Evolutionary conservation across 768 basidiomycete species (phyloP), one percentile per base, ranked within the genome.

Genomic region (Daedaleopsis nitida): DNA sequence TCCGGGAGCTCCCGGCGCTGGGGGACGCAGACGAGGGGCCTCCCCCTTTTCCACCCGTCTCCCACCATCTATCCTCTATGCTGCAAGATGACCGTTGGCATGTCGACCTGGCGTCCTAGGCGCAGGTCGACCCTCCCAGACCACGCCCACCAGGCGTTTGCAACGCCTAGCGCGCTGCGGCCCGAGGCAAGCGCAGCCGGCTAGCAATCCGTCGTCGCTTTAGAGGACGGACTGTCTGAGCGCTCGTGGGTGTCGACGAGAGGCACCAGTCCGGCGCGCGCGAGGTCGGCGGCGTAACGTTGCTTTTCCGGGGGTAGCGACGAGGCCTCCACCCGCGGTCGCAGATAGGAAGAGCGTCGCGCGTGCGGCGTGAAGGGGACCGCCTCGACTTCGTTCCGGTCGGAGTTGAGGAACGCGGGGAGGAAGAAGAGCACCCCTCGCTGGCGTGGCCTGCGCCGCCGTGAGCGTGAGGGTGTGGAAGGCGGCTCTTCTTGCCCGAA

Each of bases 341-440:
- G 56, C 34, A 74, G 70, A 49, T 67, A 65, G 35, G 73, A 52
- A 13, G 74, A 72, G 35, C 70, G 65, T 19, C 68, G 60, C 23
- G 61, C 66, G 57, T 58, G 67, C 19, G 68, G 50, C 43, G 58
- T 56, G 44, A 64, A 64, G 5, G 62, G 58, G 8, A 64, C 14
- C 3, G 47, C 50, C 8, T 55, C 59, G 21, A 73, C 56, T 58
- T 77, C 75, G 32, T 70, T 67, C 47, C 72, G 73, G 14, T 75
- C 71, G 11, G 84, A 78, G 4, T 88, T 80, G 71, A 92, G 89
- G 66, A 91, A 86, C 37, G 91, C 89, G 21, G 92, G 92, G 52
- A 94, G 80, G 80, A 92, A 92, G 75, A 90, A 92, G 52, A 92
- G 74, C 43, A 91, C 83, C 37, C 88, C 86, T 43, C 86, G 81